Conservation (phyloP, 495 filamentous ascomycete genomes). For the Penicillium herquei region DNA sequence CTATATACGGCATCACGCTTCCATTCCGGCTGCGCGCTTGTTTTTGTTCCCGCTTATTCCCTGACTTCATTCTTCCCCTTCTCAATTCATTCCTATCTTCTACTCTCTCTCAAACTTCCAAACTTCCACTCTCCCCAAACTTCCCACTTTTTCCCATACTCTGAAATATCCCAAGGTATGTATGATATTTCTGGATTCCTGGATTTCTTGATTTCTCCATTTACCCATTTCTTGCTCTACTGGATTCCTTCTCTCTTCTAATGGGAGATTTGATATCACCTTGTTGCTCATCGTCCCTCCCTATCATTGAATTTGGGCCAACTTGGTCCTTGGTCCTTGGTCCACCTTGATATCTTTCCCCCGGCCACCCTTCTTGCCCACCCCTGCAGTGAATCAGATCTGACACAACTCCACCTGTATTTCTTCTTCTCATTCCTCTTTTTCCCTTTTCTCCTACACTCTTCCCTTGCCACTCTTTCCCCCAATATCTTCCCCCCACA, state of each 20-base stretch:
- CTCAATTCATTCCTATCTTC: not conserved
- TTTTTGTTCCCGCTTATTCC: constrained; percentile 16
- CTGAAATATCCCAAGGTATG: not conserved
- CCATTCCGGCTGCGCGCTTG: constrained; percentile 11
- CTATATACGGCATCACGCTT: constrained; percentile 7
- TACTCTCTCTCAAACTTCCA: not conserved
- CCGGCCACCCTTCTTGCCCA: constrained; percentile 12
- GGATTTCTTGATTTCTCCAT: not conserved
- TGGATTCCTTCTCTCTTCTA: too few relatives aligned
- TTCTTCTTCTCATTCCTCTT: constrained; percentile 18
- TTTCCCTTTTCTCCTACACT: constrained; percentile 15
- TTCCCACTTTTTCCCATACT: not conserved
- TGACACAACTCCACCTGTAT: constrained; percentile 29
- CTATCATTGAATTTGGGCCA: constrained; percentile 12
- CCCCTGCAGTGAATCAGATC: constrained; percentile 33
- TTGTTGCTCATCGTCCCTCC: not conserved
- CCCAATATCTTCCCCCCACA: constrained; percentile 1
- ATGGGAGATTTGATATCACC: too few relatives aligned
- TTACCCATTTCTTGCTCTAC: not conserved
- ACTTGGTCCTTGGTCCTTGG: constrained; percentile 3
- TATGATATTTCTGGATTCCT: not conserved
- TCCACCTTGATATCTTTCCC: constrained; percentile 26
- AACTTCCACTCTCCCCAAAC: not conserved
- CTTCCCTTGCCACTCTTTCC: constrained; percentile 2
- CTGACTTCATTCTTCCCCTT: constrained; percentile 5